Percentiles rank a stretch among this genome's conserved stretches.
These are phyloP conservation scores for Cordyceps cateniannulata DNA, from an alignment of 2,329 filamentous ascomycete genomes.

Conservation along the genomic window DNA sequence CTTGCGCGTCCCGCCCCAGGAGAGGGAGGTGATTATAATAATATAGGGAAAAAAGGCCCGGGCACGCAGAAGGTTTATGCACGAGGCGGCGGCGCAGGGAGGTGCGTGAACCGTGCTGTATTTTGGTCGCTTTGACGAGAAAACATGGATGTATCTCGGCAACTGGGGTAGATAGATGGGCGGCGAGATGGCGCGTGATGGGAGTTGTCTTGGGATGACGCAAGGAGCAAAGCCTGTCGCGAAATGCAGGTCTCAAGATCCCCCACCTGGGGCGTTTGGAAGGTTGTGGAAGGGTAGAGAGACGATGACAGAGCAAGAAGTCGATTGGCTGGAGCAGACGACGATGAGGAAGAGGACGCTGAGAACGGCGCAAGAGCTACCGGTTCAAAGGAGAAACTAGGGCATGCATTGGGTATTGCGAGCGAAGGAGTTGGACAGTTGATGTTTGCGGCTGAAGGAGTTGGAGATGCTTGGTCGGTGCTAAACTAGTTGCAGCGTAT, in stretches of 20 bases:
- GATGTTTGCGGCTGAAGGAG: background rate
- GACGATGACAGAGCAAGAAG: background rate
- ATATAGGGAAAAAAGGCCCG: background rate
- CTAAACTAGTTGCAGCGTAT: background rate
- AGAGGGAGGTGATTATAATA: background rate
- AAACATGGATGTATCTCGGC: conserved; percentile 7
- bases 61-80: background rate
- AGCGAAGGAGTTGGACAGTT: background rate
- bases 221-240: conserved; percentile 11
- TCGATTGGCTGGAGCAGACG: background rate
- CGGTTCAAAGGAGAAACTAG: background rate
- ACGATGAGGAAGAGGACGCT: background rate
- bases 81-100: background rate
- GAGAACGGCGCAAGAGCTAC: background rate
- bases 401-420: background rate
- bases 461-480: background rate
- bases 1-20: background rate
- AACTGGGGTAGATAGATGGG: background rate
- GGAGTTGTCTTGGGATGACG: conserved; percentile 6
- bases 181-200: background rate
- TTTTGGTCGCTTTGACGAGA: background rate
- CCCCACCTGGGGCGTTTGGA: background rate
- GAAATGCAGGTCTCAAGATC: conserved; percentile 2
- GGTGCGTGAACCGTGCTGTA: background rate
- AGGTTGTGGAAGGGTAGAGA: conserved; percentile 6